Conservation (phyloP, 495 filamentous ascomycete species). For the Hyaloscypha hepaticicola region DNA sequence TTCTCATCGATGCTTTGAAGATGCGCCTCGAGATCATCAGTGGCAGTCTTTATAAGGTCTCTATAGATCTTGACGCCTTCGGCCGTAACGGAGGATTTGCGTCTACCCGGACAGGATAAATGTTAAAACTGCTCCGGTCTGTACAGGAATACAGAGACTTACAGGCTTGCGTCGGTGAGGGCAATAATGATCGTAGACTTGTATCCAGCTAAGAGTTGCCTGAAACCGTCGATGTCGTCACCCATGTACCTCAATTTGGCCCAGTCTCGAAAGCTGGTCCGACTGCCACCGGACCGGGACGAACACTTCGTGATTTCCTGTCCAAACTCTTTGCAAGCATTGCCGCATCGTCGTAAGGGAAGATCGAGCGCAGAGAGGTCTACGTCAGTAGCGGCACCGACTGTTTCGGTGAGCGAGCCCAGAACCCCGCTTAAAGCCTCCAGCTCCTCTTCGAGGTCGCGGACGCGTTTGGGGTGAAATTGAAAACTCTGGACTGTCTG, state of each 20-base stretch:
- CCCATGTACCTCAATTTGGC: conserved; percentile 37
- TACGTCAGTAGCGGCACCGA: conserved; percentile 21
- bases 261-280: conserved; percentile 39
- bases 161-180: conserved; percentile 41
- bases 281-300: conserved; percentile 25
- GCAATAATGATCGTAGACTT: conserved; percentile 44
- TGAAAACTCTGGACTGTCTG: conserved; percentile 43
- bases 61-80: conserved; percentile 37
- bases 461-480: conserved; percentile 39
- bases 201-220: conserved; percentile 38
- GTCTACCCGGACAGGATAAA: conserved; percentile 20
- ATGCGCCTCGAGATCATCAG: conserved; percentile 40
- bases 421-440: conserved; percentile 42
- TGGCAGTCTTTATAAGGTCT: conserved; percentile 38
- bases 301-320: conserved; percentile 33
- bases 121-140: conserved; percentile 15
- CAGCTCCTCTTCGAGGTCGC: conserved; percentile 44
- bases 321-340: conserved; percentile 36
- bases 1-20: conserved; percentile 41
- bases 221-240: conserved; percentile 37
- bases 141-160: conserved; percentile 29
- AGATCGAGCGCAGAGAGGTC: conserved; percentile 33
- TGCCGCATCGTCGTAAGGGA: conserved; percentile 35
- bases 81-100: conserved; percentile 34
- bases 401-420: conserved; percentile 35